Percentiles rank a stretch among this genome's conserved stretches.
Evolutionary conservation across 495 filamentous ascomycete species (phyloP).

Genomic region (Trichoderma virens): DNA sequence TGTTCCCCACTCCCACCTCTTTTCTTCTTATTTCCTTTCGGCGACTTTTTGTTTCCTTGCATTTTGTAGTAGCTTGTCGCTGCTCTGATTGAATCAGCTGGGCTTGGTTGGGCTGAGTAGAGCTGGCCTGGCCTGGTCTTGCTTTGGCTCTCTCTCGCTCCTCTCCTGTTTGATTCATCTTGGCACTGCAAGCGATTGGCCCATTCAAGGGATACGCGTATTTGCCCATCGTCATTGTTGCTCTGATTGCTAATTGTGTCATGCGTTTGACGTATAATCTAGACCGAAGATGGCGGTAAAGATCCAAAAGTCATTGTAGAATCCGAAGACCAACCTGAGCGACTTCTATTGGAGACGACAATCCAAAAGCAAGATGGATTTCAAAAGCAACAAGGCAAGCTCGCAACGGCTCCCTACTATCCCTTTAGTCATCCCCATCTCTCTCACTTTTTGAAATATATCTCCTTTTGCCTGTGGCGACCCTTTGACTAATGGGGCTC

Average conservation of each 20-base stretch:
- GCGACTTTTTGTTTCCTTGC: not conserved
- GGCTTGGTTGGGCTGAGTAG: not conserved
- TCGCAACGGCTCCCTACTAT: not conserved
- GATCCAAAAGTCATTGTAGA: conserved; percentile 85
- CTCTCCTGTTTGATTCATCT: not conserved
- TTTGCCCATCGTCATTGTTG: not conserved
- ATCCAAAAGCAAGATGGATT: conserved; percentile 94
- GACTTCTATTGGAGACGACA: conserved; percentile 77
- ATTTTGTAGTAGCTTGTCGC: too few relatives aligned
- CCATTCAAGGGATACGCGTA: not conserved
- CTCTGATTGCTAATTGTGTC: conserved; percentile 1
- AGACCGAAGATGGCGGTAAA: conserved; percentile 44
- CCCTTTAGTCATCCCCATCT: too few relatives aligned
- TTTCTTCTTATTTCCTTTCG: not conserved
- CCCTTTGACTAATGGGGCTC: not conserved
- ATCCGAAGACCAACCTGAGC: conserved; percentile 82
- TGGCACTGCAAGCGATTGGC: not conserved
- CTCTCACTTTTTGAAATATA: too few relatives aligned
- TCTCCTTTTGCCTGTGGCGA: conserved; percentile 23
- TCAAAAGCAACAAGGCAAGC: conserved; percentile 92
- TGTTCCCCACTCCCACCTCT: not conserved
- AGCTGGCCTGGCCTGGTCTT: not conserved
- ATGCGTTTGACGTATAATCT: not conserved
- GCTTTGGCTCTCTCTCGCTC: not conserved
- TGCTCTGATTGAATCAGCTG: conserved; percentile 8